These are phyloP conservation scores for Aurinia saxatilis DNA, from an alignment of 345 rosid species.

Conservation along the genomic window DNA sequence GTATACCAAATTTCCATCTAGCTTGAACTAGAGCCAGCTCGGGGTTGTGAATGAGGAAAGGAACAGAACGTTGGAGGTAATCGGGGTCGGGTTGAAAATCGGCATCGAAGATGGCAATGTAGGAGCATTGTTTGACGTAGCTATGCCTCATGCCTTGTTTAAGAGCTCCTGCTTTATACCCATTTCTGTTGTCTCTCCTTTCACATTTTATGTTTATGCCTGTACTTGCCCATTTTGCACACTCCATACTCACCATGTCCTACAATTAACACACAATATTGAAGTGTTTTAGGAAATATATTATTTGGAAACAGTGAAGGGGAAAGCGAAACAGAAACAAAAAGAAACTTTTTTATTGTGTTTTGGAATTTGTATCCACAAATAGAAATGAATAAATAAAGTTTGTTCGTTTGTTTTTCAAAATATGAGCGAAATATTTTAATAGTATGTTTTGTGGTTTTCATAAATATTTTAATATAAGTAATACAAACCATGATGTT, in stretches of 20 bases:
- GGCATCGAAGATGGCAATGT: constrained; percentile 46
- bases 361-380: not conserved
- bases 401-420: not conserved
- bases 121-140: constrained; percentile 44
- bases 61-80: constrained; percentile 37
- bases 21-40: constrained; percentile 49
- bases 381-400: not conserved
- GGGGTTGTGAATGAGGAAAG: constrained; percentile 39
- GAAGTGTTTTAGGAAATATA: not conserved
- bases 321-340: not conserved
- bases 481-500: constrained; percentile 33
- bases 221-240: constrained; percentile 30
- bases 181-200: constrained; percentile 40
- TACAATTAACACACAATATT: not conserved
- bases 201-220: constrained; percentile 35
- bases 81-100: constrained; percentile 54
- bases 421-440: not conserved
- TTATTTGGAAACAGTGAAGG: not conserved
- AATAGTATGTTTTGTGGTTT: too few species aligned
- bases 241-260: constrained; percentile 31
- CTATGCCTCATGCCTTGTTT: constrained; percentile 55
- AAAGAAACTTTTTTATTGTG: not conserved
- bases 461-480: not conserved
- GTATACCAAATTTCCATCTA: constrained; percentile 46
- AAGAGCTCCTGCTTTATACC: constrained; percentile 51